Evolutionary conservation across 805 yeast species (phyloP), one percentile per base, ranked within the genome.

Genomic region (Cyberlindnera saturnus): DNA sequence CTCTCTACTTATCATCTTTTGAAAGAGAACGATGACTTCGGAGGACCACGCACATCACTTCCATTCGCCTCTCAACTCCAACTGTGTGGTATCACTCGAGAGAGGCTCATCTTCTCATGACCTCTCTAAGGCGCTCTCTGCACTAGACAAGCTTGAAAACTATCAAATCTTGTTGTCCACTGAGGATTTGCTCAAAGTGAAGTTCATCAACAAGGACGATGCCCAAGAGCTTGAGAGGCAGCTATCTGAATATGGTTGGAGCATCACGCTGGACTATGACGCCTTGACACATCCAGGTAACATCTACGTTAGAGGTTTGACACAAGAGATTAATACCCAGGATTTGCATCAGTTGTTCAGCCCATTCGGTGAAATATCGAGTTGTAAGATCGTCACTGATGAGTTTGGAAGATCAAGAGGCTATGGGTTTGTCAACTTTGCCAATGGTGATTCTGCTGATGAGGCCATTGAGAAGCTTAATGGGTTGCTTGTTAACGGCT

Each of bases 401-500:
- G 73, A 71, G 26, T 64, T 52, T 45, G 76, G 77, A 11, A 56
- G 55, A 19, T 64, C 74, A n/a, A 68, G 64, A 49, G 75, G 79
- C 16, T 77, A 71, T 56, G 91, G 90, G 7, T 84, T 84, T 62
- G 77, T 85, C 26, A 81, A 82, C 56, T 84, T 70, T 56, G 59
- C 67, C 26, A 62, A 65, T 44, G 72, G 74, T 39, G 63, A 59
- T 16, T 69, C 75, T 64, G 88, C 91, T 2, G 67, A 76, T 40
- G 64, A 62, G 20, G 89, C 90, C 8, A 79, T 83, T 33, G 64
- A 69, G n/a, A 61, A 68, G 44, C 69, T 81, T 23, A 74, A 77
- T 55, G 76, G 76, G 30, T 60, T 62, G 36, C 50, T 61, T 6
- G 59, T 73, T 33, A 65, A 67, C 45, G 56, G 58, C 1, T 46